These are phyloP conservation scores for Lactarius akahatsu DNA, from an alignment of 768 basidiomycete species.

Conservation along the genomic window DNA sequence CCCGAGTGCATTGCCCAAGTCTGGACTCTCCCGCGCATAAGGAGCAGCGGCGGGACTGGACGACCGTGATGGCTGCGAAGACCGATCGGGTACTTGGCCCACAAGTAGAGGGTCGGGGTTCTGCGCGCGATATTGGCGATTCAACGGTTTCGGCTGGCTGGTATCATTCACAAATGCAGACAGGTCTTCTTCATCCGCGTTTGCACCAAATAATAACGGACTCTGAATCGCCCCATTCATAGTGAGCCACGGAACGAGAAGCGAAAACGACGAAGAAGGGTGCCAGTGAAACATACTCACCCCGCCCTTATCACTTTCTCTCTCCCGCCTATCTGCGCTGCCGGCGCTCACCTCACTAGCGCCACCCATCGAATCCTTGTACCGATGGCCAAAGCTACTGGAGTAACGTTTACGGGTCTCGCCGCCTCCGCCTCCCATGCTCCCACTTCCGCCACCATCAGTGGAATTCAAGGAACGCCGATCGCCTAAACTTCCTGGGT, in stretches of 20 bases:
- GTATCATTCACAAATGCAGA: constrained; percentile 78
- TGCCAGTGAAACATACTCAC: constrained; percentile 12
- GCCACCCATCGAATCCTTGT: constrained; percentile 43
- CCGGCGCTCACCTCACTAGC: constrained; percentile 42
- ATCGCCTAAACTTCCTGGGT: constrained; percentile 45
- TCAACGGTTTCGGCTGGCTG: constrained; percentile 64
- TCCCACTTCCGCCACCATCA: constrained; percentile 29
- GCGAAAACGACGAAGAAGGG: constrained; percentile 12
- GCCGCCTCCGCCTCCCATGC: constrained; percentile 29
- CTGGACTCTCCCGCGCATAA: constrained; percentile 24
- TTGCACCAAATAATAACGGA: constrained; percentile 47
- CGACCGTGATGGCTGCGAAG: constrained; percentile 10
- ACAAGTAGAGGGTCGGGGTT: constrained; percentile 17
- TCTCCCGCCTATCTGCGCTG: constrained; percentile 36
- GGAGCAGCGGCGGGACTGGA: constrained; percentile 16
- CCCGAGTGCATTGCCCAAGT: constrained; percentile 31
- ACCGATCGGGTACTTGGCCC: constrained; percentile 13
- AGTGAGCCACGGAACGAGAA: constrained; percentile 13
- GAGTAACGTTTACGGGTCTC: constrained; percentile 62
- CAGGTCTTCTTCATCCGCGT: constrained; percentile 73
- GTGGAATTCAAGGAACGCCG: constrained; percentile 39
- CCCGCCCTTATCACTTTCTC: constrained; percentile 30
- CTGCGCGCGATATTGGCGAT: constrained; percentile 30
- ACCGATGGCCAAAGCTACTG: constrained; percentile 76
- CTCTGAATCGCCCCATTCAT: constrained; percentile 30